These are phyloP conservation scores for Pythium brassicae DNA, from an alignment of 352 stramenopile species.

Conservation along the genomic window DNA sequence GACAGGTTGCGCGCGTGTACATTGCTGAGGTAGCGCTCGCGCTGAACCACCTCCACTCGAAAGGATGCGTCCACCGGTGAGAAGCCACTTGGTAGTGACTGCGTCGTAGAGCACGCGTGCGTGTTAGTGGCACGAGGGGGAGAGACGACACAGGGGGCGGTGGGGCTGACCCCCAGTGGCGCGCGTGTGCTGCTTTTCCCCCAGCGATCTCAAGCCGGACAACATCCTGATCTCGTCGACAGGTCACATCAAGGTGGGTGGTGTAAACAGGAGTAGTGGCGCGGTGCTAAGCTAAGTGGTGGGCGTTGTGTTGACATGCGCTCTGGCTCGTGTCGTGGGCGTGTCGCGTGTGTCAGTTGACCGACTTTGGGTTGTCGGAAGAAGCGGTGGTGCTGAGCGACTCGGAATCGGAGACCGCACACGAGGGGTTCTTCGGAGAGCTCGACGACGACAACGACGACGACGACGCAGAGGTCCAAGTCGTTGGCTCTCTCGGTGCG, in stretches of 20 bases:
- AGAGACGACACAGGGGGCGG: no score
- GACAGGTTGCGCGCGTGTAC: slow-evolving; percentile 79
- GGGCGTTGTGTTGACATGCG: slow-evolving; percentile 4
- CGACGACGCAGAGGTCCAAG: no score
- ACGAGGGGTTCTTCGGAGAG: slow-evolving; percentile 15
- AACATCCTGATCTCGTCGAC: slow-evolving; percentile 88
- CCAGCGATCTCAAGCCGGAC: slow-evolving; percentile 86
- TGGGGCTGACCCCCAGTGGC: no score
- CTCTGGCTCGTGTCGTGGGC: slow-evolving; percentile 3
- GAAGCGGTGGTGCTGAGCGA: slow-evolving; percentile 58
- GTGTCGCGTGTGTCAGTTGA: slow-evolving; percentile 40
- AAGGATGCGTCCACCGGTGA: slow-evolving; percentile 81
- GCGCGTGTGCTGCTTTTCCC: no score
- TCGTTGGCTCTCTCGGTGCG: neutral
- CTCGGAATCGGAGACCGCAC: slow-evolving; percentile 24
- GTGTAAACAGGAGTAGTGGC: no score
- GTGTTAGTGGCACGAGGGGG: no score
- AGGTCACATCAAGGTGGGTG: slow-evolving; percentile 86
- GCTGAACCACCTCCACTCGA: slow-evolving; percentile 82
- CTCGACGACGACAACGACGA: slow-evolving; percentile 13
- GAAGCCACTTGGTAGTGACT: no score
- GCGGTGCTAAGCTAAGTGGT: no score
- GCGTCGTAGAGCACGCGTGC: no score
- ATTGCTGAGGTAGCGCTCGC: slow-evolving; percentile 85
- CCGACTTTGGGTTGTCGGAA: slow-evolving; percentile 84